Percentiles rank a stretch among this genome's conserved stretches.
These are phyloP conservation scores for Aureobasidium mangrovei DNA, from an alignment of 2,329 filamentous ascomycete species.

Conservation along the genomic window DNA sequence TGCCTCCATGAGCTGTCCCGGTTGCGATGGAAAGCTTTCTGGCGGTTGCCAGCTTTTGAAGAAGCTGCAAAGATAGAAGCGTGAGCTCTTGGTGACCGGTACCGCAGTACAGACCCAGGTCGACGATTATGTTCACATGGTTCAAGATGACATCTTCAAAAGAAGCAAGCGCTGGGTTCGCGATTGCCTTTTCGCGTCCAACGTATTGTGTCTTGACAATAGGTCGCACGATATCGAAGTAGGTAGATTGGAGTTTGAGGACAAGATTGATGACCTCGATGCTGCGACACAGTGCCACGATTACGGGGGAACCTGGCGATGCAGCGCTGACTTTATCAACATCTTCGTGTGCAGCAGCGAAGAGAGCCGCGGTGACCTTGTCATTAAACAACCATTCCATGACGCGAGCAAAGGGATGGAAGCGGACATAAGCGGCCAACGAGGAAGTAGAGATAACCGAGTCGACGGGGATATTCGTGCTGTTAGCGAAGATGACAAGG, in stretches of 20 bases:
- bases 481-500: slow-evolving; percentile 74
- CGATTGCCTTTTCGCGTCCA: slow-evolving; percentile 52
- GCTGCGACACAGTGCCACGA: slow-evolving; percentile 68
- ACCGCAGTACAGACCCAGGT: slow-evolving; percentile 79
- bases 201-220: slow-evolving; percentile 59
- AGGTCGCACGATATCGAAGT: slow-evolving; percentile 78
- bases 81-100: slow-evolving; percentile 74
- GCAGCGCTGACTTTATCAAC: slow-evolving; percentile 62
- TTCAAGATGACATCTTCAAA: slow-evolving; percentile 88
- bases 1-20: slow-evolving; percentile 35
- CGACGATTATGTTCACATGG: slow-evolving; percentile 67
- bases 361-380: slow-evolving; percentile 70
- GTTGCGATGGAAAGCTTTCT: slow-evolving; percentile 60
- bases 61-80: slow-evolving; percentile 67
- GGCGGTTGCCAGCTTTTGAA: slow-evolving; percentile 81
- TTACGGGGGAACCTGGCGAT: slow-evolving; percentile 67
- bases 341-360: slow-evolving; percentile 70
- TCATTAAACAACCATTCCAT: slow-evolving; percentile 99
- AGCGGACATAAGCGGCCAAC: slow-evolving; percentile 67
- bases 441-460: slow-evolving; percentile 64
- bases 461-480: slow-evolving; percentile 68
- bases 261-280: slow-evolving; percentile 77
- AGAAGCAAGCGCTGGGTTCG: slow-evolving; percentile 69
- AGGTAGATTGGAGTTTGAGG: slow-evolving; percentile 82
- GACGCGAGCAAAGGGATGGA: slow-evolving; percentile 86